Base-by-base conservation (phyloP, 768 basidiomycete genomes). In the Mycena pura region DNA sequence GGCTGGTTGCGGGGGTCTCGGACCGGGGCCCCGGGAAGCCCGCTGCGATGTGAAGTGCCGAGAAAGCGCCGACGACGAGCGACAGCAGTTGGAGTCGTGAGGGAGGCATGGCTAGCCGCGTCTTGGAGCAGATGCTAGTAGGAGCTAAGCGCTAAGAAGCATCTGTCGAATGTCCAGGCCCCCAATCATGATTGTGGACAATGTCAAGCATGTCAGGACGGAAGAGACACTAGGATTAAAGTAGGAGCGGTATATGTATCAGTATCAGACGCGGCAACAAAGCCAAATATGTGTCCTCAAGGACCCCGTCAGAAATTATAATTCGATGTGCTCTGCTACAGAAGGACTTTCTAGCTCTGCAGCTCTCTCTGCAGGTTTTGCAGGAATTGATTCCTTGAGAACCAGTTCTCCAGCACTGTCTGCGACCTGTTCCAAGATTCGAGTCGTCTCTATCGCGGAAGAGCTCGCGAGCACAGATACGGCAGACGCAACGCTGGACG, bases 291-390 rank as follows among this genome's bases (percentile, higher is more conserved):
- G n/a, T n/a, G n/a, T n/a, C n/a, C n/a, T n/a, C n/a, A n/a, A n/a
- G n/a, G n/a, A n/a, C n/a, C n/a, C n/a, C n/a, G n/a, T n/a, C n/a
- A n/a, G n/a, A n/a, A n/a, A 47, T 39, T 60, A 60, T n/a, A 60
- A 32, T 27, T 60, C 59, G 34, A 60, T 46, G n/a, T 60, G 43
- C 22, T 39, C 52, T n/a, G 51, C 38, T 25, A 43, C n/a, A 27
- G 45, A 13, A 47, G 58, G 14, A 28, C 49, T 45, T 25, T 52
- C 49, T 17, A 36, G 7, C 36, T 50, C 25, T 11, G 27, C 19
- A 47, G n/a, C 27, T 6, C 13, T 19, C 27, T 1, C 29, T 5
- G 8, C 41, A n/a, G n/a, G n/a, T n/a, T n/a, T n/a, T n/a, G n/a
- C n/a, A n/a, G n/a, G n/a, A n/a, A n/a, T 36, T 14, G 17, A 21